These are phyloP conservation scores for Dendrobium catenatum DNA, from an alignment of 106 monocot species.

Conservation along the genomic window DNA sequence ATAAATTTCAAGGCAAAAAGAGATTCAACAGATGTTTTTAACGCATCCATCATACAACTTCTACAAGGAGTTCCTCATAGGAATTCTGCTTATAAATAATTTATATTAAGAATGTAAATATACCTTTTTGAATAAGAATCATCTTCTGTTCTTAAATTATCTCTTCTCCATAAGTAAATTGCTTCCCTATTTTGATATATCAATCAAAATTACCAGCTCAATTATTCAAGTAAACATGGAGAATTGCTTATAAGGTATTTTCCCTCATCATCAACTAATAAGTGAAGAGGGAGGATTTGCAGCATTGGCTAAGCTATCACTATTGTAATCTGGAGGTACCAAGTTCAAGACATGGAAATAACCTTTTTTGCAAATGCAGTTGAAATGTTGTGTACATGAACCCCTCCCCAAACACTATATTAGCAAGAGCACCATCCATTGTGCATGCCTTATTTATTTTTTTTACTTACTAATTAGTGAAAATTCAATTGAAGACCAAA, in stretches of 20 bases:
- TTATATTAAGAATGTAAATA: not conserved
- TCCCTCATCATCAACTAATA: not conserved
- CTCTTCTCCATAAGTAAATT: not conserved
- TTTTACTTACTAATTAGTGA: not conserved
- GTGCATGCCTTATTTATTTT: not conserved
- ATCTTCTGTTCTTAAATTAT: not conserved
- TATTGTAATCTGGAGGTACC: not conserved
- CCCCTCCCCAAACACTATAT: not conserved
- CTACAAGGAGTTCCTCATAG: not conserved
- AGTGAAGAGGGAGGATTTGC: not conserved
- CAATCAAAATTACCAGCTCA: not conserved
- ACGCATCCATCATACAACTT: not conserved
- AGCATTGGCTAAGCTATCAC: not conserved
- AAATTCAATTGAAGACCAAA: not conserved
- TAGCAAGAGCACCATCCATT: not conserved
- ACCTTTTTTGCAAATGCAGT: not conserved
- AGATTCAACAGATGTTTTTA: not conserved
- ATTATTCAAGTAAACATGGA: not conserved
- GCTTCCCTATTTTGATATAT: not conserved
- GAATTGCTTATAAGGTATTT: not conserved
- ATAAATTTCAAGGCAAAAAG: not conserved
- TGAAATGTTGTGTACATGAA: not conserved
- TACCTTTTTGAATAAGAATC: not conserved
- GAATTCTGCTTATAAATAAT: not conserved
- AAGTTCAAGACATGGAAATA: not conserved